Percentiles rank a stretch among this genome's conserved stretches.
Conservation (phyloP, 441 rosid species). For the Populus trichocarpa region DNA sequence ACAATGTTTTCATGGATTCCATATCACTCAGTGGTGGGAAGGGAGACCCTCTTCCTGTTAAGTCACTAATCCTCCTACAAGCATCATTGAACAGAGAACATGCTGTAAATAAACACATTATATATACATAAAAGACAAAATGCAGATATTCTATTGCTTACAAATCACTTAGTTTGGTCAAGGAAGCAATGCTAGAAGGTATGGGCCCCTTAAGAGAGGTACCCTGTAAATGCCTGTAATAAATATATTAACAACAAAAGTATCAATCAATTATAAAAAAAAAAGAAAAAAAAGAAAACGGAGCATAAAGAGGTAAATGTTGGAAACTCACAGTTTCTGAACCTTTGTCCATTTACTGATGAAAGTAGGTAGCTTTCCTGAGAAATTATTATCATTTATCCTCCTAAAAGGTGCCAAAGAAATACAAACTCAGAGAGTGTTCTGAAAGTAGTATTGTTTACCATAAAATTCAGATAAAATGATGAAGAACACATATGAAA, state of each 20-base stretch:
- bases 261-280: background rate
- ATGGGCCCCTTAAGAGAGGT: conserved; percentile 73
- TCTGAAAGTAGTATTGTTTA: background rate
- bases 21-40: conserved; percentile 53
- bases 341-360: conserved; percentile 62
- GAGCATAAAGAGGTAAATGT: background rate
- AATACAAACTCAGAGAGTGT: conserved; percentile 3
- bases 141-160: conserved; percentile 31
- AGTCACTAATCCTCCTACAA: conserved; percentile 77
- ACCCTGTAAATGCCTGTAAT: conserved; percentile 76
- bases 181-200: conserved; percentile 63
- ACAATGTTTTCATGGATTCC: conserved; percentile 70
- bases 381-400: conserved; percentile 67
- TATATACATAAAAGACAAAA: background rate
- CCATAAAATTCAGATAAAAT: background rate
- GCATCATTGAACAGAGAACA: conserved; percentile 12
- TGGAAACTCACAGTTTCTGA: conserved; percentile 60
- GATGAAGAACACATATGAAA: background rate
- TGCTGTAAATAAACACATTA: conserved; percentile 1
- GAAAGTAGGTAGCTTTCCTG: conserved; percentile 66
- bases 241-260: background rate
- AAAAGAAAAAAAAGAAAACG: background rate
- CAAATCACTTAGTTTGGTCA: conserved; percentile 71
- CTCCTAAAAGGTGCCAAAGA: conserved; percentile 42
- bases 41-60: conserved; percentile 50